phyloP scores from a whole-genome alignment of 768 basidiomycete species.

The Lactarius deliciosus region DNA sequence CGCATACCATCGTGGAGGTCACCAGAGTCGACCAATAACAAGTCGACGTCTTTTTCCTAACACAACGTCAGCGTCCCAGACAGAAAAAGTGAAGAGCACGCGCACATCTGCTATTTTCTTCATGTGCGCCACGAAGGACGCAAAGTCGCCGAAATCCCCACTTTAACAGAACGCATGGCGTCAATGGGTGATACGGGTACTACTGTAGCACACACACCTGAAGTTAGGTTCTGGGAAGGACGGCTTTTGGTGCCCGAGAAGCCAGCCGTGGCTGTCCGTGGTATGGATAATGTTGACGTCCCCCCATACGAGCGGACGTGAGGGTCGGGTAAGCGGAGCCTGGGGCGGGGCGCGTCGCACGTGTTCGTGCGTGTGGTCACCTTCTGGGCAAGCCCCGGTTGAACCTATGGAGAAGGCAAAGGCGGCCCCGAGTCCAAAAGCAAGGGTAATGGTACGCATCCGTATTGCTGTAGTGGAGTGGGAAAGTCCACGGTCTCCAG shows the following conservation, averaged over 20 bases:
- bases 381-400: neutral
- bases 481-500: neutral
- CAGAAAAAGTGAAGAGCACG: neutral
- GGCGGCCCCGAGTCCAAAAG: conserved; percentile 21
- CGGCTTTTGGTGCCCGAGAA: conserved; percentile 79
- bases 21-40: too few relatives aligned
- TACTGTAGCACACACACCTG: conserved; percentile 40
- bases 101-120: conserved; percentile 65
- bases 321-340: conserved; percentile 52
- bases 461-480: too few relatives aligned
- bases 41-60: too few relatives aligned
- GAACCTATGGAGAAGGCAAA: conserved; percentile 31
- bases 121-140: conserved; percentile 84
- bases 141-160: conserved; percentile 77
- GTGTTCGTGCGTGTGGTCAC: conserved; percentile 36
- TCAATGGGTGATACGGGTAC: neutral
- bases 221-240: conserved; percentile 77
- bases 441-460: conserved; percentile 4
- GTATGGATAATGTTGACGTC: conserved; percentile 87
- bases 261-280: conserved; percentile 81
- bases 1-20: too few relatives aligned
- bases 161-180: conserved; percentile 30
- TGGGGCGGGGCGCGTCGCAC: conserved; percentile 41
- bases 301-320: conserved; percentile 75
- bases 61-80: too few relatives aligned